Evolutionary conservation across 768 basidiomycete species (phyloP).

Genomic region (Macrolepiota fuliginosa): DNA sequence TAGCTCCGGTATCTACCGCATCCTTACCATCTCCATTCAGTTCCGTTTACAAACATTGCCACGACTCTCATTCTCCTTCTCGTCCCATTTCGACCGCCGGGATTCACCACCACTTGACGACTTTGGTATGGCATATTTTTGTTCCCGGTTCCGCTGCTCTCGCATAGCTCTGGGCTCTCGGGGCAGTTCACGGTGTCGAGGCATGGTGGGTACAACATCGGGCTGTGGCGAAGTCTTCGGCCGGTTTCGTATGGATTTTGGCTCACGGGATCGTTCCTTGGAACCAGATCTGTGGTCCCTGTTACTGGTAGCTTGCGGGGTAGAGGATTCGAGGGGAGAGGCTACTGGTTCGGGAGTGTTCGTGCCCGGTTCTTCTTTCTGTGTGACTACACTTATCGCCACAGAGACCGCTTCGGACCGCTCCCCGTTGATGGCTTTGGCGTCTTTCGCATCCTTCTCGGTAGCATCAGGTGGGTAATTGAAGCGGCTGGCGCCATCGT

Average conservation of each 20-base stretch:
- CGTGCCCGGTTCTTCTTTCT: neutral
- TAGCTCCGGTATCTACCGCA: neutral
- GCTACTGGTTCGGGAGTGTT: neutral
- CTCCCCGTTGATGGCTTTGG: neutral
- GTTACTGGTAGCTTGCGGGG: neutral
- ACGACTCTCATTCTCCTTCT: neutral
- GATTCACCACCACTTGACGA: neutral
- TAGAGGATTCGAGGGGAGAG: neutral
- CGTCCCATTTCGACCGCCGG: neutral
- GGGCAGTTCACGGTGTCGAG: neutral
- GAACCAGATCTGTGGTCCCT: neutral
- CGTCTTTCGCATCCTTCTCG: neutral
- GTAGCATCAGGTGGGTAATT: neutral
- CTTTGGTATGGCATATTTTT: neutral
- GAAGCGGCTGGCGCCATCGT: neutral
- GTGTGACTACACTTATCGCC: neutral
- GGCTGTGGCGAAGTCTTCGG: neutral
- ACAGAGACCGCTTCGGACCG: neutral
- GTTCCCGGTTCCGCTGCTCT: neutral
- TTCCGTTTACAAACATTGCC: no score
- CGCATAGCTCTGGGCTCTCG: slow-evolving; percentile 1
- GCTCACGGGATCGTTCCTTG: neutral
- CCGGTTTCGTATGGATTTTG: neutral
- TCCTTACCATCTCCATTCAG: neutral
- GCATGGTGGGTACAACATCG: neutral